phyloP scores from a whole-genome alignment of 1,284 basidiomycete genomes.

The Rhodotorula sp. region DNA sequence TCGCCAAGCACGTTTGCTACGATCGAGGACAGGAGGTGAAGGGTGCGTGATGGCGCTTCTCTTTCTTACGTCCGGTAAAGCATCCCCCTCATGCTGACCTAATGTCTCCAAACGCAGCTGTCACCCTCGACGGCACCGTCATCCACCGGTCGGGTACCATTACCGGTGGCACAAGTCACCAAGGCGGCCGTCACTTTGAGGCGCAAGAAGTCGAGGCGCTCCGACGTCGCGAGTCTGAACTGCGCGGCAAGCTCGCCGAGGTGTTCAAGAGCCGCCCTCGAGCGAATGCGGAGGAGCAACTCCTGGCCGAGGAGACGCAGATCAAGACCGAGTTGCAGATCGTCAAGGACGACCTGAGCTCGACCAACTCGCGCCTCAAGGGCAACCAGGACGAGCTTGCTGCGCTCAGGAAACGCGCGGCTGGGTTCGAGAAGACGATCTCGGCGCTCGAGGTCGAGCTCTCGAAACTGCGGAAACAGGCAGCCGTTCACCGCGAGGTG shows the following conservation, averaged over 20 bases:
- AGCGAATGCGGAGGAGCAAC: constrained; percentile 74
- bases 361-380: constrained; percentile 62
- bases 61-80: not conserved
- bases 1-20: constrained; percentile 86
- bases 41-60: constrained; percentile 57
- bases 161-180: constrained; percentile 85
- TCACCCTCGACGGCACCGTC: constrained; percentile 93
- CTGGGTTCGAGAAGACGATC: constrained; percentile 64
- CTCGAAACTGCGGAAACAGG: constrained; percentile 58
- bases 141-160: constrained; percentile 98
- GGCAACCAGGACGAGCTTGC: constrained; percentile 77
- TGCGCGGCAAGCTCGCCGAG: constrained; percentile 76
- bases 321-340: constrained; percentile 72
- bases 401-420: constrained; percentile 64
- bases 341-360: constrained; percentile 76
- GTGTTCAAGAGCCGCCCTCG: constrained; percentile 77
- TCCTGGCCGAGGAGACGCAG: constrained; percentile 72
- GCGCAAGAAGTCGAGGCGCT: constrained; percentile 76
- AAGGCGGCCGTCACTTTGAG: constrained; percentile 76
- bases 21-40: constrained; percentile 95
- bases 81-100: not conserved
- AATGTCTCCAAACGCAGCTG: constrained; percentile 59
- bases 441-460: constrained; percentile 59
- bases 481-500: constrained; percentile 60
- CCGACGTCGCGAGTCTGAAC: constrained; percentile 57